Percentiles rank a stretch among this genome's conserved stretches.
Evolutionary conservation across 163 green algal genomes (phyloP).

Genomic region (Chloromonas sp.): DNA sequence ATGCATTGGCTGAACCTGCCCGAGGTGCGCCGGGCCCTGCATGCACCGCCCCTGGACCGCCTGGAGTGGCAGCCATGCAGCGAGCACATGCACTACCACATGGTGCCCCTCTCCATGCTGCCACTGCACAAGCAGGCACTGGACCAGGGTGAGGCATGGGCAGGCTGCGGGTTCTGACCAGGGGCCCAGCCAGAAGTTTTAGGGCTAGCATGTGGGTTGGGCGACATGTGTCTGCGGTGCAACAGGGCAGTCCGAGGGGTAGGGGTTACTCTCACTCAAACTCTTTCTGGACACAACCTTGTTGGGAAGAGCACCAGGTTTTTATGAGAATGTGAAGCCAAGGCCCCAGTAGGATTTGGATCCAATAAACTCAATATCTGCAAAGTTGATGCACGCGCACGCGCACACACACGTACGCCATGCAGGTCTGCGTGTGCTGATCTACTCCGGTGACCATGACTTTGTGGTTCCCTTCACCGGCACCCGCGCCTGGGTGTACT

Average conservation of each 20-base stretch:
- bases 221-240: too few species aligned
- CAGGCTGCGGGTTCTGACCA: too few species aligned
- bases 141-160: background rate
- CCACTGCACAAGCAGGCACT: constrained; percentile 32
- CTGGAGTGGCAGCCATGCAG: constrained; percentile 43
- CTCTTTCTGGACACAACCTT: too few species aligned
- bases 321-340: too few species aligned
- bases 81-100: constrained; percentile 47
- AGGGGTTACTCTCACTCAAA: too few species aligned
- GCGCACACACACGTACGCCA: constrained; percentile 9
- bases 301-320: too few species aligned
- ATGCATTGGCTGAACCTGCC: constrained; percentile 26
- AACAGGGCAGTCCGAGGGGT: too few species aligned
- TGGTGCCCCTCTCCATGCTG: constrained; percentile 46
- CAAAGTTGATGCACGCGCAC: background rate
- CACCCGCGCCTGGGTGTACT: constrained; percentile 58
- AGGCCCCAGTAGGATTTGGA: too few species aligned
- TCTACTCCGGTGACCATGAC: constrained; percentile 79
- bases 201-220: too few species aligned
- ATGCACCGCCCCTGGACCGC: background rate
- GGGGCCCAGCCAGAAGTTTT: too few species aligned
- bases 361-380: too few species aligned
- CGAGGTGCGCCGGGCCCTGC: constrained; percentile 19
- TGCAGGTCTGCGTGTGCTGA: constrained; percentile 54
- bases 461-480: constrained; percentile 73